Evolutionary conservation across 345 rosid genomes (phyloP).

Genomic region (rapeseed (Brassica napus)): Da-Ae NC_063449.1:44255501-44256000

Average conservation of each 20-base stretch:
- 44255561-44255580: constrained; percentile 22
- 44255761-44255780: constrained; percentile 6
- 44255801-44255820: constrained; percentile 15
- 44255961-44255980: neutral
- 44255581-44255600: constrained; percentile 35
- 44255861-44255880: neutral
- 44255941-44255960: constrained; percentile 21
- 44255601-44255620: constrained; percentile 14
- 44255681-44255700: neutral
- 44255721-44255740: neutral
- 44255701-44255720: constrained; percentile 4
- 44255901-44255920: neutral
- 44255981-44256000: neutral
- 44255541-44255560: constrained; percentile 22
- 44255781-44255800: constrained; percentile 7
- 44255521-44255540: constrained; percentile 36
- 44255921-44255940: neutral
- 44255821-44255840: constrained; percentile 21
- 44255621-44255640: neutral
- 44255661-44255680: neutral
- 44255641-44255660: neutral
- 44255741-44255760: neutral
- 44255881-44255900: constrained; percentile 10
- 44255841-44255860: constrained; percentile 23
- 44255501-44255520: constrained; percentile 28